Conservation (phyloP, 78 protist genomes). For the Paratrimastix pyriformis region DNA sequence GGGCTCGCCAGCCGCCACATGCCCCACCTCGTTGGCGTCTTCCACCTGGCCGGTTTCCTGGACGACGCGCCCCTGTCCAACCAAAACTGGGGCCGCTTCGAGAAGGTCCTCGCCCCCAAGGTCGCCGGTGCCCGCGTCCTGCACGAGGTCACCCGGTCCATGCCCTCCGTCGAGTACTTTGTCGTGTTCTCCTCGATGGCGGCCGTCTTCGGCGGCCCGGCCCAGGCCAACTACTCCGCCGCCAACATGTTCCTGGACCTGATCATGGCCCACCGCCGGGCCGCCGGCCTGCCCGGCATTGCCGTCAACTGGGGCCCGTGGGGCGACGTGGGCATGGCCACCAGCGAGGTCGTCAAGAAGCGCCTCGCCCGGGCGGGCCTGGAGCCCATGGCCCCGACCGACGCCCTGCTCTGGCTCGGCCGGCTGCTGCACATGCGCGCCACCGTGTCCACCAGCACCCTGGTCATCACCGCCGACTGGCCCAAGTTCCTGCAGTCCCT, state of each 20-base stretch:
- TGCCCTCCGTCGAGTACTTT: constrained; percentile 25
- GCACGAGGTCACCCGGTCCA: constrained; percentile 3
- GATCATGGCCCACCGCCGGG: constrained; percentile 13
- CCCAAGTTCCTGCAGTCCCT: too few species aligned
- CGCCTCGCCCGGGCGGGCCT: too few species aligned
- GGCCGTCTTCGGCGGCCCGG: constrained; percentile 38
- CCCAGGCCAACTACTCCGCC: constrained; percentile 49
- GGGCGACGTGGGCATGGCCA: constrained; percentile 35
- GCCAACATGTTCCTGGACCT: constrained; percentile 62
- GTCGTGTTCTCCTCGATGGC: constrained; percentile 25
- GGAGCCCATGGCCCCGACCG: too few species aligned
- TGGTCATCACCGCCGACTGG: too few species aligned
- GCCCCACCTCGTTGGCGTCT: not conserved
- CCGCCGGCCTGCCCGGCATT: not conserved
- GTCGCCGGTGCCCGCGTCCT: constrained; percentile 34
- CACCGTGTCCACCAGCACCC: too few species aligned
- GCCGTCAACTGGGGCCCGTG: constrained; percentile 29
- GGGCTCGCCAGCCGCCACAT: not conserved
- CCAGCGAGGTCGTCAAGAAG: too few species aligned
- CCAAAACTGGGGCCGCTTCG: not conserved
- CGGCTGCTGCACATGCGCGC: too few species aligned
- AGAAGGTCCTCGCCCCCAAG: constrained; percentile 29
- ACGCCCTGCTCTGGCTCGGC: too few species aligned
- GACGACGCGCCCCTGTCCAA: not conserved
- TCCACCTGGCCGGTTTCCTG: not conserved